Percentiles rank a stretch among this genome's conserved stretches.
phyloP scores from a whole-genome alignment of 139 green algal genomes.

The Auxenochlorella pyrenoidosa region DNA sequence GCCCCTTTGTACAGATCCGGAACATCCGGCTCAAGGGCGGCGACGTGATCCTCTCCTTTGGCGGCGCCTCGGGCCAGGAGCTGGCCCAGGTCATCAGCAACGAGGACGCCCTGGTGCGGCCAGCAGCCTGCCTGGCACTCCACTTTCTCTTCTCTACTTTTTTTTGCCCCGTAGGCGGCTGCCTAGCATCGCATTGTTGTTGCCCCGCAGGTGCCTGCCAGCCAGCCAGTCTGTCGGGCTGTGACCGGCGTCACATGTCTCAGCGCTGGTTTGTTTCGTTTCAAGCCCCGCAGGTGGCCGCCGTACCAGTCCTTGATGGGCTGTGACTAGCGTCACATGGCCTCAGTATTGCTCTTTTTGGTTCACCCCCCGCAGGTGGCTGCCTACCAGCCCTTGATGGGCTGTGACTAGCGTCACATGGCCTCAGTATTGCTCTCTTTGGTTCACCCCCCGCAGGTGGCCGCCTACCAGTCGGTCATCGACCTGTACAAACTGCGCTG shows the following conservation, averaged over 20 bases:
- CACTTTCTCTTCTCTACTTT: too few relatives aligned
- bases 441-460: conserved; percentile 4
- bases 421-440: too few relatives aligned
- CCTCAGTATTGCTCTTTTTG: too few relatives aligned
- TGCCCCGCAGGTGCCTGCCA: too few relatives aligned
- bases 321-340: neutral
- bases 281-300: too few relatives aligned
- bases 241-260: too few relatives aligned
- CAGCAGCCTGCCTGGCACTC: neutral
- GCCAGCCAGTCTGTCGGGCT: too few relatives aligned
- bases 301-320: neutral
- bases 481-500: conserved; percentile 35
- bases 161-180: too few relatives aligned
- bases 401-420: neutral
- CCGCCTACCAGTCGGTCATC: conserved; percentile 12
- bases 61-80: conserved; percentile 12
- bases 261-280: too few relatives aligned
- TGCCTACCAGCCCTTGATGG: neutral
- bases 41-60: conserved; percentile 29
- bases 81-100: conserved; percentile 19
- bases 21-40: conserved; percentile 5
- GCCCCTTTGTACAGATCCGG: neutral
- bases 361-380: too few relatives aligned
- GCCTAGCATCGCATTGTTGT: too few relatives aligned
- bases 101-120: conserved; percentile 1